Percentiles rank a stretch among this genome's conserved stretches.
Conservation (phyloP, 352 stramenopile species). For the Pythium myriotylum region DNA sequence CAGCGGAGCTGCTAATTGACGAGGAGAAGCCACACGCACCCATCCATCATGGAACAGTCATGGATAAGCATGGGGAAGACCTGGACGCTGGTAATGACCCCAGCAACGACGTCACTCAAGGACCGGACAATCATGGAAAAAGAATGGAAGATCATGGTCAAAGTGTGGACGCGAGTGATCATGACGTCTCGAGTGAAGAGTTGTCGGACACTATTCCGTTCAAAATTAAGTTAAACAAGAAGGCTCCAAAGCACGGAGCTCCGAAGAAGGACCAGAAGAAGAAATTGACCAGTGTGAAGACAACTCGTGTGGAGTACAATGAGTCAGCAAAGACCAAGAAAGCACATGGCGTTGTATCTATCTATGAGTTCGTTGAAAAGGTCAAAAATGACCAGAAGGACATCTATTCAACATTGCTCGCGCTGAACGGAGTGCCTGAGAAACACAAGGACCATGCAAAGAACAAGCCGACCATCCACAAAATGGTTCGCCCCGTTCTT, state of each 20-base stretch:
- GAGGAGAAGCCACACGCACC: not conserved
- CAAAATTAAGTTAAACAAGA: constrained; percentile 3
- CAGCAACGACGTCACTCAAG: no score
- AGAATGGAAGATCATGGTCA: not conserved
- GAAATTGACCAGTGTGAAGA: not conserved
- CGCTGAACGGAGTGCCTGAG: not conserved
- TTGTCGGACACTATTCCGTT: not conserved
- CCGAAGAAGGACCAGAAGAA: constrained; percentile 1
- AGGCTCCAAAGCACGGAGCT: constrained; percentile 9
- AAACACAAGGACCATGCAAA: not conserved
- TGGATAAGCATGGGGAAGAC: no score
- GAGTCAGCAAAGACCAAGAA: not conserved
- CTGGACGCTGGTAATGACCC: no score
- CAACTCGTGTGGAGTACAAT: not conserved
- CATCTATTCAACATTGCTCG: not conserved
- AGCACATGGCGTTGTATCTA: not conserved
- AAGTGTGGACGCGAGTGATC: no score
- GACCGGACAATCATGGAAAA: not conserved
- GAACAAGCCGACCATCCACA: not conserved
- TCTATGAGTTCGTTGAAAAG: not conserved
- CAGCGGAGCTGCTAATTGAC: no score
- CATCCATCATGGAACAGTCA: no score
- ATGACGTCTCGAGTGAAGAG: not conserved
- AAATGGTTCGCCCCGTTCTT: not conserved
- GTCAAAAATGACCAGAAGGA: not conserved